Base-by-base conservation (phyloP, 306 rosid species). In the Begonia fuchsioides region DNA sequence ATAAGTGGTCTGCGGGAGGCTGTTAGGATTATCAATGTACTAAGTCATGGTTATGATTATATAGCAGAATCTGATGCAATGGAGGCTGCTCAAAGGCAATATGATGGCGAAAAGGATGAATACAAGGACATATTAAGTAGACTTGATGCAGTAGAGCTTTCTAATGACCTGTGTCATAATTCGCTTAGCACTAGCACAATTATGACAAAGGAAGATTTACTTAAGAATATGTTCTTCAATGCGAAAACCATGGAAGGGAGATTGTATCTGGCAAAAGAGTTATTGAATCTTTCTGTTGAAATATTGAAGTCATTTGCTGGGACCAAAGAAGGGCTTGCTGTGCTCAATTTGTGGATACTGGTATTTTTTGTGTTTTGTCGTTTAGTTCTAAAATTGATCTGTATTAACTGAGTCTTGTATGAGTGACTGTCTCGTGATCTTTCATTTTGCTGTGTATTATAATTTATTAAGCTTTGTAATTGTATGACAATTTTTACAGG, bases 1-100 rank as follows among this genome's bases (percentile, higher is more conserved):
- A 82, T 92, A 94, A 92, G 96, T 53, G 99, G 99, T 50, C 81
- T 92, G 35, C 82, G 93, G 48, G 99, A 92, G 72, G 93, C 99
- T 17, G 99, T 92, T 49, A 94, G 99, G 43, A 79, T 92, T 50
- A 77, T 86, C 67, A 88, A 86, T 66, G 60, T 86, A 52, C 73
- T 92, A 76, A 72, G 54, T 43, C 57, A 75, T 57, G 99, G 99
- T 49, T 75, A 75, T 67, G 99, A 92, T 80, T 70, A 82, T 59
- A 82, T 81, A 48, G 76, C 99, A 15, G 99, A 92, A 72, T 86
- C 65, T 67, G 99, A 82, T 73, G 82, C 83, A 65, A 60, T 86
- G 85, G 96, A 80, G 67, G 83, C 86, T 47, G 72, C 81, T 53
- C 87, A 65, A 56, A 82, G 88, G 60, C 94, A 68, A 50, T 75